Evolutionary conservation across 345 rosid genomes (phyloP), one percentile per base, ranked within the genome.

Genomic region (Excoecaria agallocha): DNA sequence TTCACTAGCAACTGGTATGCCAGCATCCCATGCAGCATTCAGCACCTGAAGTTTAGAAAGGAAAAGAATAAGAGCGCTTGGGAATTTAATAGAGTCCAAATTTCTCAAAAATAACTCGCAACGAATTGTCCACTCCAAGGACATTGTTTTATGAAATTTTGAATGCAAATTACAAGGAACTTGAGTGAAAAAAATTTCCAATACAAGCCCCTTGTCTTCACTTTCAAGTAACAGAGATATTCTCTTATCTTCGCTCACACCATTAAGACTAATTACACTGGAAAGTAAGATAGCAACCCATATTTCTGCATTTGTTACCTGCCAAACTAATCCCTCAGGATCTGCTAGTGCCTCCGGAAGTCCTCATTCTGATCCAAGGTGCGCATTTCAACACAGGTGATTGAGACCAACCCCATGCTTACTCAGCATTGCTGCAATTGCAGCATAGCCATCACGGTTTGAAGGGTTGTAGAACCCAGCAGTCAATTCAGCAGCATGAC

Each of bases 401-500:
- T 85, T 88, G 57, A 92, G 77, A 74, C 87, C 84, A 80, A 87
- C 96, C 66, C 83, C 93, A 76, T 93, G 90, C 84, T 91, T 90
- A 78, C 90, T 85, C 13, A 95, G 79, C 82, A 86, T 86, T 72
- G 93, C 81, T 12, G 84, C 88, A 75, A 95, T 81, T 71, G 88
- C 85, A 75, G 92, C 84, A 76, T 93, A 95, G 62, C 99, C 99
- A 86, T 93, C 97, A 59, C 89, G 89, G 77, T 93, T 91, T 76
- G 89, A 84, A 24, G 99, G 85, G 82, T 95, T 95, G 89, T 93
- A 85, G 82, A 85, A 90, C 43, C 99, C 99, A 84, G 97, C 87
- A 30, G 98, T 90, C 83, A 93, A 72, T 75, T 95, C 98, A 73
- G 99, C 94, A 62, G 99, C 97, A 82, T 95, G 98, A 87, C 96